These are phyloP conservation scores for Wickerhamia fluorescens DNA, from an alignment of 805 yeast genomes.

Conservation along the genomic window DNA sequence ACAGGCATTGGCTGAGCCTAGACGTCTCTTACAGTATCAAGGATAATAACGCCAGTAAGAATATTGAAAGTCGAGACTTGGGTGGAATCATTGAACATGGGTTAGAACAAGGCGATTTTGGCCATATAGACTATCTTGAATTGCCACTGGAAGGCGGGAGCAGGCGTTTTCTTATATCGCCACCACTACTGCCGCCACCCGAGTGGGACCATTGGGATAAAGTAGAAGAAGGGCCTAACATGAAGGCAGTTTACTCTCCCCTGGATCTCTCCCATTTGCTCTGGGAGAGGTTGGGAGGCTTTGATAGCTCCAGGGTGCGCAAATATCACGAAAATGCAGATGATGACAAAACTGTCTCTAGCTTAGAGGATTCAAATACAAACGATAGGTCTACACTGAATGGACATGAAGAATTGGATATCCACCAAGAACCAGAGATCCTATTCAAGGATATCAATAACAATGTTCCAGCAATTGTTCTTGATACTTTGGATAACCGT, in stretches of 20 bases:
- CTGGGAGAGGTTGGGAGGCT: slow-evolving; percentile 39
- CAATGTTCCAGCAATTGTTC: slow-evolving; percentile 35
- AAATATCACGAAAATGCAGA: slow-evolving; percentile 12
- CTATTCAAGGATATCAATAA: slow-evolving; percentile 30
- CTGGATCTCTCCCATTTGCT: slow-evolving; percentile 34
- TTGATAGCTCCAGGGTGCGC: slow-evolving; percentile 28
- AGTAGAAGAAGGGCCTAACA: slow-evolving; percentile 36
- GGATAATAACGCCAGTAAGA: slow-evolving; percentile 20
- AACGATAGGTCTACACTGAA: background rate
- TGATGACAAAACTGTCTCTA: background rate
- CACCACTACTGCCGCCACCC: slow-evolving; percentile 38
- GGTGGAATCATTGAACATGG: too few species aligned
- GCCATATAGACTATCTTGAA: slow-evolving; percentile 33
- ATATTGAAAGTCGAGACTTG: too few species aligned
- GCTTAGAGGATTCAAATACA: background rate
- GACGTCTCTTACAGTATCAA: slow-evolving; percentile 25
- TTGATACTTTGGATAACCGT: slow-evolving; percentile 21
- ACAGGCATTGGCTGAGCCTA: slow-evolving; percentile 13
- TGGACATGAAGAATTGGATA: slow-evolving; percentile 10
- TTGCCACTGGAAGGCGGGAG: slow-evolving; percentile 33
- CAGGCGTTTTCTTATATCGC: slow-evolving; percentile 35
- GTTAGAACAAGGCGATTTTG: too few species aligned
- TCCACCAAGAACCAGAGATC: slow-evolving; percentile 26
- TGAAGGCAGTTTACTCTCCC: slow-evolving; percentile 28
- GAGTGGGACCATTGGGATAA: slow-evolving; percentile 39